Evolutionary conservation across 2,329 filamentous ascomycete genomes (phyloP).

Genomic region (Sporothrix humicola): DNA sequence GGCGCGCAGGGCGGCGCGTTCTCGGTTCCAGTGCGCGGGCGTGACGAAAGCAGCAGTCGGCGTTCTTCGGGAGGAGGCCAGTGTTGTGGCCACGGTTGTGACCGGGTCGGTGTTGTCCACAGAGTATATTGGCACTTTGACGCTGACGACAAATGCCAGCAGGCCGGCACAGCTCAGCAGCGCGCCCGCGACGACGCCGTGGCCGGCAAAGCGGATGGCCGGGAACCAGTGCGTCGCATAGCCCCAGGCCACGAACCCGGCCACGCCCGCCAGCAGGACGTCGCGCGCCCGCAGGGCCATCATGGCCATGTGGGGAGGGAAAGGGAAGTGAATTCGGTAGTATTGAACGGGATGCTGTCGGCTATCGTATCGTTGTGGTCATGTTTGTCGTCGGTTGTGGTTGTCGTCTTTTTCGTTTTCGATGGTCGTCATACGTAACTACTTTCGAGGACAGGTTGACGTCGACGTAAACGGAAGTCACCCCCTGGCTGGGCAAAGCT

Average conservation of each 20-base stretch:
- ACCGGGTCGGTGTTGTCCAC: neutral
- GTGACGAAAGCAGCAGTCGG: constrained; percentile 60
- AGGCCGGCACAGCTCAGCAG: constrained; percentile 61
- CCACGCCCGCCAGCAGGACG: constrained; percentile 70
- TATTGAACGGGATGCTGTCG: neutral
- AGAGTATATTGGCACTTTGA: constrained; percentile 31
- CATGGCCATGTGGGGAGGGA: constrained; percentile 51
- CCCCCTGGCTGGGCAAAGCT: constrained; percentile 3
- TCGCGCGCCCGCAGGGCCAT: constrained; percentile 72
- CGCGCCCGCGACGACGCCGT: constrained; percentile 78
- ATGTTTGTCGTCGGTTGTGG: neutral
- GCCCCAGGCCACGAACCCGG: constrained; percentile 84
- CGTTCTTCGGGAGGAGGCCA: neutral
- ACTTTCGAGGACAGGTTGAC: neutral
- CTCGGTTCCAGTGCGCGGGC: constrained; percentile 69
- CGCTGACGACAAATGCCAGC: constrained; percentile 56
- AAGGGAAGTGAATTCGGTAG: neutral
- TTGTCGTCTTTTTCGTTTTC: neutral
- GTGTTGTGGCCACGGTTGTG: neutral
- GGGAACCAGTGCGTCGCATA: constrained; percentile 84
- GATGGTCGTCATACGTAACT: neutral
- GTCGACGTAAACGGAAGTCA: neutral
- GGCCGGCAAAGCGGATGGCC: constrained; percentile 79
- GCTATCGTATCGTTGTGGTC: constrained; percentile 17
- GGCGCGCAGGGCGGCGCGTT: constrained; percentile 69